These are phyloP conservation scores for Raphanus raphanistrum DNA, from an alignment of 345 rosid species.

Conservation along the genomic window DNA sequence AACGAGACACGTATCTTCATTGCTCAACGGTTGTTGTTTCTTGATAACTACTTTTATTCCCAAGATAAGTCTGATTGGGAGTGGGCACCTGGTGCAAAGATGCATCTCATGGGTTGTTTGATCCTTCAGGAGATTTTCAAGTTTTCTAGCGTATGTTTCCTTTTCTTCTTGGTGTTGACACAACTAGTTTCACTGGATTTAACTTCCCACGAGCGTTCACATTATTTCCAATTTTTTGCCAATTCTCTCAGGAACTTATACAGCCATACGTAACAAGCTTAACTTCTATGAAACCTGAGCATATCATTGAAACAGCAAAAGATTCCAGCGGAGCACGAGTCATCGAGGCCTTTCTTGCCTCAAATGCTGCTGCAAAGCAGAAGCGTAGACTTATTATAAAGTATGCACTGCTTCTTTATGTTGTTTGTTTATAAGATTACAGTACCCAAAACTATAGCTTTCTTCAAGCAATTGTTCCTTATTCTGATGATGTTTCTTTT, in stretches of 20 bases:
- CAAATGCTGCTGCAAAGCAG: conserved; percentile 70
- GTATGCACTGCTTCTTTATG: conserved; percentile 49
- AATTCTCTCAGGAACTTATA: conserved; percentile 60
- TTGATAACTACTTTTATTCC: conserved; percentile 70
- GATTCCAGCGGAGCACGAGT: conserved; percentile 84
- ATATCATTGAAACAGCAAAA: conserved; percentile 66
- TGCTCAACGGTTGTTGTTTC: conserved; percentile 76
- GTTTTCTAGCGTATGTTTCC: conserved; percentile 68
- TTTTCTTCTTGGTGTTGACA: conserved; percentile 15
- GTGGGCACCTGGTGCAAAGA: conserved; percentile 72
- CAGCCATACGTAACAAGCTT: conserved; percentile 69
- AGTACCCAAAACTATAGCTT: background rate
- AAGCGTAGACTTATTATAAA: conserved; percentile 69
- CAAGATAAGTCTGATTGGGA: conserved; percentile 66
- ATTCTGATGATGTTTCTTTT: conserved; percentile 12
- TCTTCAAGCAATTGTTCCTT: background rate
- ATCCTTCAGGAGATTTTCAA: conserved; percentile 84
- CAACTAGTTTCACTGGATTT: background rate
- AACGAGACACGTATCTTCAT: conserved; percentile 57
- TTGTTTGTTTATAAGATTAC: conserved; percentile 8
- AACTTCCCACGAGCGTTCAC: conserved; percentile 9
- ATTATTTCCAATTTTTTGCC: background rate
- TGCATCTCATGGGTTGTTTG: conserved; percentile 83
- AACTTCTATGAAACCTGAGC: conserved; percentile 71
- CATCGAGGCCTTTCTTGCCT: conserved; percentile 80